Base-by-base conservation (phyloP, 1,284 basidiomycete species). In the Ganoderma multipileum region DNA sequence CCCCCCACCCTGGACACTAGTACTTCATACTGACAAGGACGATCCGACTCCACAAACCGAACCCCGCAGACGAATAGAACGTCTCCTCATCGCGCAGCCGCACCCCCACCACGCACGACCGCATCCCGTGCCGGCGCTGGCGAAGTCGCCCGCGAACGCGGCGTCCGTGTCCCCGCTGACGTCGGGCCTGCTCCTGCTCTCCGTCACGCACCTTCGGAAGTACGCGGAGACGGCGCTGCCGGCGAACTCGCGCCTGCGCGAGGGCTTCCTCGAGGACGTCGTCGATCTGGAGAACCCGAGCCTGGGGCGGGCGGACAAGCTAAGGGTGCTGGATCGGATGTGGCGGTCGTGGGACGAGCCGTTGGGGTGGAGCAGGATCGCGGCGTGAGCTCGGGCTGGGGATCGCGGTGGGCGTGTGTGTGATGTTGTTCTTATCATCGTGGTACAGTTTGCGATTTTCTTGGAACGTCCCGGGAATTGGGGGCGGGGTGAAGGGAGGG, bases 181-280 rank as follows among this genome's bases (percentile, higher is more conserved):
- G 0, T 85, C 92, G 1, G 94, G 95, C 4, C 81, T 94, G 28
- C 81, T 96, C 18, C 82, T 95, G 52, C 83, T 96, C 36, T 92
- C 93, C 0, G 81, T 95, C 57, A 87, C 91, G 0, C 87, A 87
- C 39, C 81, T 95, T 39, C 86, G 93, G 30, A 81, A 83, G 20
- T 94, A 88, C 74, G 93, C 86, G 0, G 84, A 89, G 77, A 79
- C 72, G 12, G 81, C 79, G 71, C 78, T 93, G 26, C 90, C 91
- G 16, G 71, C 78, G 23, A 82, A 84, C 60, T 89, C 88, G n/a
- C 82, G 87, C 23, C 78, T 92, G n/a, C 85, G 88, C 20, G 86
- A 91, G 68, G 91, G 91, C 0, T 96, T 98, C 80, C 79, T 98
- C 73, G 90, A 94, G 67, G 97, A 99, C 77, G 86, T 99, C 1